Evolutionary conservation across 148 eudicot genomes (phyloP).

Genomic region (Euryodendron excelsum): DNA sequence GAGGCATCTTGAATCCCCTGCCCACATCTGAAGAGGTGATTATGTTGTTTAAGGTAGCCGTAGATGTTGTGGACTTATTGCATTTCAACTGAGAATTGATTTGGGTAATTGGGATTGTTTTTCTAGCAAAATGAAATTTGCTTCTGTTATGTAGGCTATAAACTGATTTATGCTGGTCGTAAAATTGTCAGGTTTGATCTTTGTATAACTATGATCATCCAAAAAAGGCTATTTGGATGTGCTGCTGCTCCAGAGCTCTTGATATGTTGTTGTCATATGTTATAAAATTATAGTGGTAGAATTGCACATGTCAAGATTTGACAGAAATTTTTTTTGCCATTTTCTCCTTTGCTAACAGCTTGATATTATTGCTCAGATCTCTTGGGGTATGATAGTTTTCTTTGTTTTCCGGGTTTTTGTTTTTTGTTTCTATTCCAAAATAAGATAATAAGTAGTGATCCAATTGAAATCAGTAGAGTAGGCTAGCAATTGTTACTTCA

Average conservation of each 20-base stretch:
- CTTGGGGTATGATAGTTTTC: background rate
- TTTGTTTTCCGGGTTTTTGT: too few relatives aligned
- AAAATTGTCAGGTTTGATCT: background rate
- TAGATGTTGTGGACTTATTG: background rate
- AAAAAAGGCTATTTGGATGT: background rate
- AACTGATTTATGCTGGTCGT: background rate
- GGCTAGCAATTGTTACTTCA: too few relatives aligned
- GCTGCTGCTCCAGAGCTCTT: background rate
- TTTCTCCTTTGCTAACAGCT: too few relatives aligned
- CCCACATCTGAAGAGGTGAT: background rate
- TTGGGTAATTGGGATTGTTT: background rate
- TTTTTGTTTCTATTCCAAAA: background rate
- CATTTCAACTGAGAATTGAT: background rate
- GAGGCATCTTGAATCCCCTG: constrained; percentile 15
- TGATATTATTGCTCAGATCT: too few relatives aligned
- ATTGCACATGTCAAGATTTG: background rate
- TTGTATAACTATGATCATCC: background rate
- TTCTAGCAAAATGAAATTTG: background rate
- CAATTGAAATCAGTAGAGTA: too few relatives aligned
- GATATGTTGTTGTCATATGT: background rate
- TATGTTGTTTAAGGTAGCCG: background rate
- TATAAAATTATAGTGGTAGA: background rate
- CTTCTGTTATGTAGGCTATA: background rate
- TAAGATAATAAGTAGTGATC: too few relatives aligned
- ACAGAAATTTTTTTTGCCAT: too few relatives aligned